Evolutionary conservation across 495 filamentous ascomycete genomes (phyloP), one percentile per base, ranked within the genome.

Genomic region (Paragyromitra xinjiangensis): DNA sequence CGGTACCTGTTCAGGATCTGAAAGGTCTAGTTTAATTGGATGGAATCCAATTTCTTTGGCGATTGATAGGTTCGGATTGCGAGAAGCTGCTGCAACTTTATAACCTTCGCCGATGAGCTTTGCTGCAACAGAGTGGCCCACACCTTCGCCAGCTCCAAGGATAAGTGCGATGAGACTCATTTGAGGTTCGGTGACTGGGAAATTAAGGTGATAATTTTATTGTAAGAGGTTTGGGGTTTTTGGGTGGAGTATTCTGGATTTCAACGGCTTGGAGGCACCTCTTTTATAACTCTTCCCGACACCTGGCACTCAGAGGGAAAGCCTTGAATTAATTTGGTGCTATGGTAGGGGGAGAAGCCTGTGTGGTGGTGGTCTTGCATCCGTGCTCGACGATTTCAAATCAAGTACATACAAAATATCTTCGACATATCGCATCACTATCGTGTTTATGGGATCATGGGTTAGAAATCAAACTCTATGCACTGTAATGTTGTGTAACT

Each of bases 91-190:
- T 5, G 69, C 69, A 16, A 77, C 69, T 6, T 58, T 61, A 29
- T 77, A 77, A 12, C 70, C 74, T 51, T 66, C 61, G 34, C 34
- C 40, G 11, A 50, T 64, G 71, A 66, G 74, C 29, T 77, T 77
- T 75, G 16, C 3, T 14, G 69, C 69, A 8, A 71, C 19, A 26
- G 58, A 37, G 14, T 80, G 55, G 12, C 77, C 58, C 3, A 73
- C 26, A 44, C 42, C 24, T 6, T 26, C 26, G n/a, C 74, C 73
- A 7, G 74, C 64, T 37, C 64, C 74, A 34, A 72, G 75, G 56
- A 77, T 73, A 19, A 76, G 37, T 1, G 68, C 73, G 11, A 63
- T 37, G 16, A 56, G 73, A 48, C 24, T 73, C 73, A 73, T 74
- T 69, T 4, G 1, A 19, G 22, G 9, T 53, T 53, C 8, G 7